A percentile compares a stretch with the other conserved stretches of the same genome.
Conservation (phyloP, 345 rosid genomes). For the Aurinia saxatilis region DNA sequence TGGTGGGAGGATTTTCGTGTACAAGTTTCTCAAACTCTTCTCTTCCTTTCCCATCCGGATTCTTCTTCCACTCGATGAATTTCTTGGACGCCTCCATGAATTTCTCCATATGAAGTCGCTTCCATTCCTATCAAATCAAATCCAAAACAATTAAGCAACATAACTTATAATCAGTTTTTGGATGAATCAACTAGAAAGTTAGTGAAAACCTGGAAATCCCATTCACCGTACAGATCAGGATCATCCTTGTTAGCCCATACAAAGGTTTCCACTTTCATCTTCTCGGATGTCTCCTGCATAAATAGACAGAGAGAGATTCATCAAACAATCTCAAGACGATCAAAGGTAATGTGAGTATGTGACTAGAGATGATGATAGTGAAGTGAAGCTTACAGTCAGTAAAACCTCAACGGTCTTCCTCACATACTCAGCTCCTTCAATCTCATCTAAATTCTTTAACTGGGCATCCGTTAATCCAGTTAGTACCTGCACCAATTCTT, state of each 20-base stretch:
- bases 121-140: constrained; percentile 54
- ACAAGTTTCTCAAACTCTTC: constrained; percentile 49
- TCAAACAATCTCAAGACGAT: not conserved
- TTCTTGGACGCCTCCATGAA: constrained; percentile 54
- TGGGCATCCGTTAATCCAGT: constrained; percentile 60
- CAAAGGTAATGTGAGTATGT: not conserved
- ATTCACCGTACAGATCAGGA: constrained; percentile 71
- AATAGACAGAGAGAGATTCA: no score
- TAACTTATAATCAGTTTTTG: not conserved
- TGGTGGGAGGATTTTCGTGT: constrained; percentile 14
- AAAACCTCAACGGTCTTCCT: constrained; percentile 56
- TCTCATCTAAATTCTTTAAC: constrained; percentile 47
- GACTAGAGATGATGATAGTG: not conserved
- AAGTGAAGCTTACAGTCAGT: constrained; percentile 32
- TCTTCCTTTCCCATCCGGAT: constrained; percentile 60
- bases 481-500: constrained; percentile 39
- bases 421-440: constrained; percentile 69
- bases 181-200: not conserved
- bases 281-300: constrained; percentile 46
- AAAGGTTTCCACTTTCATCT: constrained; percentile 42
- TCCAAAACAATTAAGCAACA: not conserved
- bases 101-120: constrained; percentile 46
- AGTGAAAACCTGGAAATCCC: constrained; percentile 73
- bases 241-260: constrained; percentile 60
- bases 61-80: constrained; percentile 61